Evolutionary conservation across 2,329 filamentous ascomycete genomes (phyloP).

Genomic region (Seiridium unicorne): DNA sequence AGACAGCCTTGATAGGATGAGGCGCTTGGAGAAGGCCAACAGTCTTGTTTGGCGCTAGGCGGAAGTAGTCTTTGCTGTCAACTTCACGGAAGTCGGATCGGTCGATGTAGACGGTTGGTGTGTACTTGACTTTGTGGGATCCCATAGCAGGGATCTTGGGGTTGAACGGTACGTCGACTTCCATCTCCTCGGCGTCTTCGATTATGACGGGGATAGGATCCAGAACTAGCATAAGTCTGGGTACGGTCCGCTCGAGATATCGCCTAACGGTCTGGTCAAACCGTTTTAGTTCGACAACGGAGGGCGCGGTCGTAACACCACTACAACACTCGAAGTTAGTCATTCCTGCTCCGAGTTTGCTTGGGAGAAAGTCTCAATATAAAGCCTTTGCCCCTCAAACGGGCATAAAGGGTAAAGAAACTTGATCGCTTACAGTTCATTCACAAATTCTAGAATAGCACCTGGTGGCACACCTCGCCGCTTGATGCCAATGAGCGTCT

Average conservation of each 20-base stretch:
- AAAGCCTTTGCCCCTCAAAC: no score
- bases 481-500: slow-evolving; percentile 76
- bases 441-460: slow-evolving; percentile 85
- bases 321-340: no score
- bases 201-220: slow-evolving; percentile 83
- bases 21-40: slow-evolving; percentile 73
- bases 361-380: no score
- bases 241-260: slow-evolving; percentile 85
- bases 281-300: slow-evolving; percentile 75
- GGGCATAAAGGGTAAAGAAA: no score
- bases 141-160: slow-evolving; percentile 74
- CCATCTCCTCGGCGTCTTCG: slow-evolving; percentile 71
- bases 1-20: slow-evolving; percentile 66
- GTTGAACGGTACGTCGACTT: slow-evolving; percentile 74
- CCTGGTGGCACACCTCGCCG: slow-evolving; percentile 84
- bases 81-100: slow-evolving; percentile 73
- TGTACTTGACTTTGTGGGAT: slow-evolving; percentile 61
- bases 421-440: slow-evolving; percentile 57
- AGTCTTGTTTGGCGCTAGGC: slow-evolving; percentile 70
- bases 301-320: slow-evolving; percentile 80
- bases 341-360: no score
- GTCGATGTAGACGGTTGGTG: slow-evolving; percentile 82
- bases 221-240: slow-evolving; percentile 84
- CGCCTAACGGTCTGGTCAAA: slow-evolving; percentile 83
- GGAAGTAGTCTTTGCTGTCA: slow-evolving; percentile 73